Evolutionary conservation across 192 early-diverging fungal species (phyloP), one percentile per base, ranked within the genome.

Genomic region (Podila clonocystis): DNA sequence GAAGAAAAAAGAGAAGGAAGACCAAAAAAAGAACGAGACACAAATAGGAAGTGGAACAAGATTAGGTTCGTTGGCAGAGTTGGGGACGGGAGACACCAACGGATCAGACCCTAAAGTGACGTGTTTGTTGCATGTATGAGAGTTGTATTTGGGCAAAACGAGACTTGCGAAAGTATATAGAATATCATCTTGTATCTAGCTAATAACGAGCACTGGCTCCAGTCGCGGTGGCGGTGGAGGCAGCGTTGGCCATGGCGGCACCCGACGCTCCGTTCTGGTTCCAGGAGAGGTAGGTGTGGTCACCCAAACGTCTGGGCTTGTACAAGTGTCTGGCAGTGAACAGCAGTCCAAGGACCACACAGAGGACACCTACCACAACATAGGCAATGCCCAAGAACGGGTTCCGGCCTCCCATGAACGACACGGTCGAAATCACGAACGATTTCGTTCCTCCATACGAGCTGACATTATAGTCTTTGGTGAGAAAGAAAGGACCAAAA

Each of bases 231-330:
- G 74, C 82, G 34, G 82, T 68, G 17, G 71, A 22, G 19, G 69
- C 64, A 33, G 69, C 50, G 38, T 58, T 73, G 22, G 74, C 38
- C 33, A 64, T 63, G 19, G 71, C 83, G 20, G 61, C 36, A 55
- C 86, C 72, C 3, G 59, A 29, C 4, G 65, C 65, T 20, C 63
- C 73, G 26, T 68, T 83, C 66, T 72, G 74, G 84, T 99, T 99
- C 98, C 98, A 99, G 26, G 95, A 97, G 64, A 99, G 75, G 67
- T 96, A 95, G 31, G 94, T 94, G 75, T 99, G 97, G 87, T 99
- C 98, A 58, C 98, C 98, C 41, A 98, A 87, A 71, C 97, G 95
- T 67, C 97, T 91, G 65, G 98, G 98, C 79, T 95, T 96, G 76
- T 95, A 91, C 82, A 98, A 92, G 74, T 99, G 95, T 70, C 97